Evolutionary conservation across 1,139 yeast species (phyloP).

Genomic region (Hanseniaspora uvarum): DNA sequence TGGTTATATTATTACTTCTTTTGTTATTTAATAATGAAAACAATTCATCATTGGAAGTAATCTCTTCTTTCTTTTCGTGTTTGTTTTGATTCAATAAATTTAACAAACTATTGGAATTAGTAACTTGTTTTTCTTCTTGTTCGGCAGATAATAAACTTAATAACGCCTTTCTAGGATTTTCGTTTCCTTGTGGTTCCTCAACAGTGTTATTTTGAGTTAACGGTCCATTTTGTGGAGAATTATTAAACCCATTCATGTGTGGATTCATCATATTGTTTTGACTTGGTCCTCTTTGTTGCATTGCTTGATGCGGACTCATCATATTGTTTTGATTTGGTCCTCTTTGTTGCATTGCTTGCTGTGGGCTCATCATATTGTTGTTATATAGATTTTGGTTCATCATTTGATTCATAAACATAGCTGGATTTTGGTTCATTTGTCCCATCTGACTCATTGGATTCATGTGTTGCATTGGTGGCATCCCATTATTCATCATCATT

Average conservation of each 20-base stretch:
- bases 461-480: background rate
- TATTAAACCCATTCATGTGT: background rate
- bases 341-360: background rate
- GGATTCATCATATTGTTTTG: background rate
- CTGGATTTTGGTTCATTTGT: background rate
- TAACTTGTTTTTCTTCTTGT: slow-evolving; percentile 17
- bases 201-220: background rate
- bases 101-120: slow-evolving; percentile 17
- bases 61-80: slow-evolving; percentile 5
- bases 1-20: slow-evolving; percentile 18
- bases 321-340: background rate
- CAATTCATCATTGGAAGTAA: slow-evolving; percentile 18
- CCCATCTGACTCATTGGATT: background rate
- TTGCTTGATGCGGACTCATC: background rate
- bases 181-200: slow-evolving; percentile 2
- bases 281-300: background rate
- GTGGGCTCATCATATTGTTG: background rate
- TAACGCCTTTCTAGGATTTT: slow-evolving; percentile 19
- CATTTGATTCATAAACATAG: slow-evolving; percentile 3
- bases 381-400: background rate
- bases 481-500: background rate
- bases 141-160: slow-evolving; percentile 8
- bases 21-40: slow-evolving; percentile 22
- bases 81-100: background rate
- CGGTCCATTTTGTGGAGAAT: background rate